Percentiles rank a stretch among this genome's conserved stretches.
Evolutionary conservation across 139 green algal species (phyloP).

Genomic region (Chlamydomonas sphaeroides): DNA sequence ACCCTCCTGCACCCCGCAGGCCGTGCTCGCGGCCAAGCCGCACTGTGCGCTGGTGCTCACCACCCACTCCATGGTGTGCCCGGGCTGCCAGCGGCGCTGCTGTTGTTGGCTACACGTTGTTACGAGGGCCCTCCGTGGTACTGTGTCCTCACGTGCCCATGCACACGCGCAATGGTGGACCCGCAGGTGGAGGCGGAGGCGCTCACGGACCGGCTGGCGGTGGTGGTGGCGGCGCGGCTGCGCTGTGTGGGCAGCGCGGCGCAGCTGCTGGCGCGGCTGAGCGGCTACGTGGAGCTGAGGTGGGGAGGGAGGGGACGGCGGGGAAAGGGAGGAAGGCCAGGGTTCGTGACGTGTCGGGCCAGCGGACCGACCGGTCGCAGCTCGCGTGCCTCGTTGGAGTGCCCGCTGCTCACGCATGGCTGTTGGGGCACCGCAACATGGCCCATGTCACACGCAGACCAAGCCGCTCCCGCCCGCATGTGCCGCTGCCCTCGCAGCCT

Average conservation of each 20-base stretch:
- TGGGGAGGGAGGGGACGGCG: background rate
- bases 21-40: slow-evolving; percentile 54
- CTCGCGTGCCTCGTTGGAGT: background rate
- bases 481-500: background rate
- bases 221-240: slow-evolving; percentile 86
- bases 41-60: slow-evolving; percentile 79
- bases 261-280: slow-evolving; percentile 76
- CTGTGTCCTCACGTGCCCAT: too few species aligned
- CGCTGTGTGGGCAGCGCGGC: slow-evolving; percentile 81
- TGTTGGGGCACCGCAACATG: too few species aligned
- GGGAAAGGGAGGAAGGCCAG: background rate
- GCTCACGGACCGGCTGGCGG: slow-evolving; percentile 85
- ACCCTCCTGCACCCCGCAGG: background rate
- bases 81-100: too few species aligned
- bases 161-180: too few species aligned
- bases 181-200: slow-evolving; percentile 95
- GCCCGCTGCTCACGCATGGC: too few species aligned
- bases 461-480: background rate
- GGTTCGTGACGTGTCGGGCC: background rate
- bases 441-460: too few species aligned
- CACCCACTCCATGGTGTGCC: slow-evolving; percentile 92
- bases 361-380: background rate
- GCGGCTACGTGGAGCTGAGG: slow-evolving; percentile 34
- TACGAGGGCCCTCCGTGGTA: too few species aligned
- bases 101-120: too few species aligned